phyloP scores from a whole-genome alignment of 164 flowering plant genomes.

The Cinnamomum chago region DNA sequence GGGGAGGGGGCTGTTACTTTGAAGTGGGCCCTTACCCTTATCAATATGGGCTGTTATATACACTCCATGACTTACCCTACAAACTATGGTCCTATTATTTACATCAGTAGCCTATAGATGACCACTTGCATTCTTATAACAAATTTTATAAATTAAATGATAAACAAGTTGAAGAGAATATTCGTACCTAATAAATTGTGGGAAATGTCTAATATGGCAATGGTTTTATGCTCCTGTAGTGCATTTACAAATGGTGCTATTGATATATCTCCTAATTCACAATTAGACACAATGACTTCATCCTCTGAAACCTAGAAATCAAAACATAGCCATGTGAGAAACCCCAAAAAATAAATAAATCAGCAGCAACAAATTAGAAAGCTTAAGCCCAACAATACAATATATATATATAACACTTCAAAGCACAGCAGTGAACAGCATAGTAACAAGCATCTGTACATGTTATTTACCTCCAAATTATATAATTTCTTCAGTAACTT shows the following conservation, averaged over 20 bases:
- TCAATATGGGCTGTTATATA: no score
- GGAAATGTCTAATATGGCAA: conserved; percentile 72
- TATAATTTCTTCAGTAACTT: conserved; percentile 73
- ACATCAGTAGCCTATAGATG: no score
- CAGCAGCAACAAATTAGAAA: neutral
- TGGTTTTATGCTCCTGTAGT: conserved; percentile 52
- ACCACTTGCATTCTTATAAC: no score
- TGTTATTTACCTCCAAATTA: conserved; percentile 63
- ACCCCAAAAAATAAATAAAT: no score
- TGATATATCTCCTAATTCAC: conserved; percentile 86
- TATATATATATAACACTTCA: neutral
- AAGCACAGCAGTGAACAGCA: neutral
- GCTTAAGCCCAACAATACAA: neutral
- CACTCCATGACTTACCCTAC: no score
- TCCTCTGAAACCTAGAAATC: conserved; percentile 77
- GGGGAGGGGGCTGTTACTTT: no score
- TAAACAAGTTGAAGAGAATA: neutral
- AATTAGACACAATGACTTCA: conserved; percentile 72
- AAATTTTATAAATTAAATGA: neutral
- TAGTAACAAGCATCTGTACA: neutral
- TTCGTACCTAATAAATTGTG: conserved; percentile 79
- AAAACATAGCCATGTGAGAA: conserved; percentile 1
- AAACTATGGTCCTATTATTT: no score
- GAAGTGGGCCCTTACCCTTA: no score
- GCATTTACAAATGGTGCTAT: conserved; percentile 67